These are phyloP conservation scores for Lepraria neglecta DNA, from an alignment of 495 filamentous ascomycete genomes.

Conservation along the genomic window DNA sequence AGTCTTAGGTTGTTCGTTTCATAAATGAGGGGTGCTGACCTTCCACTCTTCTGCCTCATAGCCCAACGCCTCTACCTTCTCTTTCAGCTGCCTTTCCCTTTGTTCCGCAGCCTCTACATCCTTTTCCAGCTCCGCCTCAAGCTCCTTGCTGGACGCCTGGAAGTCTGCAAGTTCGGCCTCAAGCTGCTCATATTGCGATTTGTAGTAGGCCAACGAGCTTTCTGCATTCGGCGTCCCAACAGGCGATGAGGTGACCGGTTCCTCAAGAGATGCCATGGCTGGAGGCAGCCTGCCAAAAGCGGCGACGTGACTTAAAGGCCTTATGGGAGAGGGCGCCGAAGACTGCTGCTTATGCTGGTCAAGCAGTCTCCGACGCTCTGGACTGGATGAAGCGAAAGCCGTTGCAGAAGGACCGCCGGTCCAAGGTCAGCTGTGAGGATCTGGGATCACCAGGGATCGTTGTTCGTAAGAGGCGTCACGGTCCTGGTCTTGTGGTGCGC, in stretches of 20 bases:
- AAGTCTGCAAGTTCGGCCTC: conserved; percentile 91
- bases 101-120: conserved; percentile 95
- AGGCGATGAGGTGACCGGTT: conserved; percentile 10
- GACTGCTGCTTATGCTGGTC: not conserved
- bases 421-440: not conserved
- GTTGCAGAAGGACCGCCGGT: not conserved
- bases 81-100: conserved; percentile 73
- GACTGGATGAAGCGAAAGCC: not conserved
- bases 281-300: conserved; percentile 13
- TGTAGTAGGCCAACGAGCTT: conserved; percentile 85
- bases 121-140: conserved; percentile 92
- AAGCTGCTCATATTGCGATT: conserved; percentile 87
- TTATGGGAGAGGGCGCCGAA: not conserved
- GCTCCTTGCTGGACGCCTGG: conserved; percentile 84
- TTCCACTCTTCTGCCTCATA: conserved; percentile 99
- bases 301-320: conserved; percentile 1
- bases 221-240: conserved; percentile 34
- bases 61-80: conserved; percentile 74
- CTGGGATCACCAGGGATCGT: conserved; percentile 12
- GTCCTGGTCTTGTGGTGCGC: not conserved
- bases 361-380: not conserved
- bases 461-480: not conserved
- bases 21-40: conserved; percentile 45
- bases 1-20: not conserved
- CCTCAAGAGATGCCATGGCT: conserved; percentile 11